Evolutionary conservation across 73 alveolate genomes (phyloP), one percentile per base, ranked within the genome.

Genomic region (Paramecium biaurelia): DNA sequence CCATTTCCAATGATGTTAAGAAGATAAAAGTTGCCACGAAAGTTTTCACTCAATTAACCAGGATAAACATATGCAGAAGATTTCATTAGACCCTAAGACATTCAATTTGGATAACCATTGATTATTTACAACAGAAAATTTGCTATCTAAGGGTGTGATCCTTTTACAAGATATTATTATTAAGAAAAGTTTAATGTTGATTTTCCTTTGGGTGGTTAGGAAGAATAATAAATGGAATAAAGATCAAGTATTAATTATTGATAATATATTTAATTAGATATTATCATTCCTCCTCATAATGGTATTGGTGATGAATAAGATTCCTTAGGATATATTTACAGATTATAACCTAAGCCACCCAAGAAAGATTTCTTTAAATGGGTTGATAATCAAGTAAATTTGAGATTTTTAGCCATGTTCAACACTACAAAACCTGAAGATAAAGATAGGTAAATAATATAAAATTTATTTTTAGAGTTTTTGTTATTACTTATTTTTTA

Each of bases 251-350:
- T 67, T 86, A 4, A 4, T 53, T 5, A 42, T 72, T 7, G 14
- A 38, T 38, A 7, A 23, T 67, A 18, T 38, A 37, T 7, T 15
- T 37, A 37, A 57, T 57, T n/a, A 92, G 96, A 92, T 12, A 85
- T 85, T 23, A 85, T 87, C 20, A 96, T 97, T 76, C 99, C 99
- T 11, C 99, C 99, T 72, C 97, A 98, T 86, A 97, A 98, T 67
- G 99, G 99, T 14, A 94, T 95, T 84, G 99, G 99, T 38, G 96
- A 95, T 89, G 99, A 98, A 96, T 97, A 96, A 76, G 99, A 98
- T 92, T 95, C 99, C 15, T 93, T 98, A 57, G 98, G 99, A 34
- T 96, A 98, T 85, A 96, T 97, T 47, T 95, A 90, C 58, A 94
- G 98, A 74, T 92, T 97, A 67, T 70, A 92, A 42, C 98, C 98